These are phyloP conservation scores for Pseudogymnoascus sp. DNA, from an alignment of 2,329 filamentous ascomycete species.

Conservation along the genomic window DNA sequence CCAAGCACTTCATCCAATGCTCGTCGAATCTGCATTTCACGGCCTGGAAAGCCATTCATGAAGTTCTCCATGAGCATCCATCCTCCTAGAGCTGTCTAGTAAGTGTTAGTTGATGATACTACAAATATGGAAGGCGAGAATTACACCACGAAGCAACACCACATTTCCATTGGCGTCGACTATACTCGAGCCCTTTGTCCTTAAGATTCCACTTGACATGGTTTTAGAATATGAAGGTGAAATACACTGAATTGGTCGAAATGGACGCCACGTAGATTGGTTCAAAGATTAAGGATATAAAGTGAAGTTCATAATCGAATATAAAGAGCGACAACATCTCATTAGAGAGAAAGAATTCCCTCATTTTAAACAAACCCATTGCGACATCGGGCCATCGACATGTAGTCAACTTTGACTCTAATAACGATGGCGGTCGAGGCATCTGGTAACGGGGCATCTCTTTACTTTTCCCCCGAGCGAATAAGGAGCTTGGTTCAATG, in stretches of 20 bases:
- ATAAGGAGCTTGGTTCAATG: not conserved
- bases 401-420: not conserved
- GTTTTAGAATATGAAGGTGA: not conserved
- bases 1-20: constrained; percentile 47
- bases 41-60: constrained; percentile 54
- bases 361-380: not conserved
- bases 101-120: not conserved
- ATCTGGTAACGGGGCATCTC: not conserved
- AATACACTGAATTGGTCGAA: not conserved
- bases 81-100: constrained; percentile 34
- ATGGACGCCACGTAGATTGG: not conserved
- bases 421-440: not conserved
- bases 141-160: constrained; percentile 26
- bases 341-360: not conserved
- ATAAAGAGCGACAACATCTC: not conserved
- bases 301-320: not conserved
- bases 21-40: constrained; percentile 47
- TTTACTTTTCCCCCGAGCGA: not conserved
- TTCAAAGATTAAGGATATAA: not conserved
- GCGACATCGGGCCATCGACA: not conserved
- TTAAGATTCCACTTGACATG: constrained; percentile 23
- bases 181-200: constrained; percentile 34
- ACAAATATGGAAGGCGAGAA: constrained; percentile 23
- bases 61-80: constrained; percentile 49
- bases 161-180: constrained; percentile 32